Base-by-base conservation (phyloP, 148 eudicot genomes). In the Rhododendron simsii region DNA sequence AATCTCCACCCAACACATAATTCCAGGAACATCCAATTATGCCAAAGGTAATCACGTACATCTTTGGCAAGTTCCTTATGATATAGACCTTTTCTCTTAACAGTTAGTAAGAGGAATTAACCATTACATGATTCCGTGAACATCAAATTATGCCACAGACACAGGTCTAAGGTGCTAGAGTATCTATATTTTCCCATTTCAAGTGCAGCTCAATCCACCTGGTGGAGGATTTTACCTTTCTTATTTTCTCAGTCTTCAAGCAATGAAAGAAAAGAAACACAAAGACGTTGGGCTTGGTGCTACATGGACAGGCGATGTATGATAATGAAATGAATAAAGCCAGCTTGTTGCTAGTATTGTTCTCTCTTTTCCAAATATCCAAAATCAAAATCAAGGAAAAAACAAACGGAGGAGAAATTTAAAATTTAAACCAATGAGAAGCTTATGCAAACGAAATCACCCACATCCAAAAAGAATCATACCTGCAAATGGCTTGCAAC, bases 401-500 rank as follows among this genome's bases (percentile, higher is more conserved):
- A 63, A n/a, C 16, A 65, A 10, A 90, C 87, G 53, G 89, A 90
- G 91, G 18, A 90, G 90, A 87, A 91, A 85, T 87, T 87, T 81
- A 90, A 47, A 85, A 51, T 69, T 48, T 28, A 82, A 78, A 41
- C 44, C 47, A 86, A 57, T 51, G 35, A 50, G 41, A 30, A 79
- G 37, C 26, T 21, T 2, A 51, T 50, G 35, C 20, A 28, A 81
- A 55, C 69, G 0, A 35, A 35, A 18, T 30, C 76, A 14, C 21
- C 20, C 76, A 53, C 33, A 45, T 44, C 76, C 14, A 86, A 50
- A 61, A 84, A 69, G 83, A 85, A 53, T 65, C 78, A 65, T 45
- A 92, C 94, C 94, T 92, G 94, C 85, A 92, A 87, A 87, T 92
- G 94, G 88, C 94, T 92, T 23, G 94, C 94, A 85, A 92, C 93